Evolutionary conservation across 2,329 filamentous ascomycete species (phyloP).

Genomic region (Xylariaceae sp.): DNA sequence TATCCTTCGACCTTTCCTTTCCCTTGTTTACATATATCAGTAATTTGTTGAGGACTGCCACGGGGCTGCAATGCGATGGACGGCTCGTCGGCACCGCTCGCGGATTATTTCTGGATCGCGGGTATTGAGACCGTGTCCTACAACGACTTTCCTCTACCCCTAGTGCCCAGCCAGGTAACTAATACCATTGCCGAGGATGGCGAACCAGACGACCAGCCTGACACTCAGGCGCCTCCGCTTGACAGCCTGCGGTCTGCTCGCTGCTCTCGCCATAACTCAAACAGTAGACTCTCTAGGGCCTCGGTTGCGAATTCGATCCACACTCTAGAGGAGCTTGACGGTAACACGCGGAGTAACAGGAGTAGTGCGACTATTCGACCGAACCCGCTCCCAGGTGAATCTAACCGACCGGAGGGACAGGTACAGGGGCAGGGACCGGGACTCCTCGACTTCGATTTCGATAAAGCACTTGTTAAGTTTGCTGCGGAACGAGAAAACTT

Average conservation of each 20-base stretch:
- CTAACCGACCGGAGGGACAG: conserved; percentile 34
- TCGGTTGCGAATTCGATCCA: conserved; percentile 48
- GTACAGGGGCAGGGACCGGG: conserved; percentile 36
- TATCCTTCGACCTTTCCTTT: conserved; percentile 8
- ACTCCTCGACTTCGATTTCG: conserved; percentile 78
- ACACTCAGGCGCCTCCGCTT: conserved; percentile 27
- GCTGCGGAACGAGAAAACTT: conserved; percentile 93
- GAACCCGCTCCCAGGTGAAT: conserved; percentile 26
- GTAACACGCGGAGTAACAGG: conserved; percentile 56
- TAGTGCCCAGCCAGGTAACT: conserved; percentile 42
- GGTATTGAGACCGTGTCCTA: conserved; percentile 64
- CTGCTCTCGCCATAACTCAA: conserved; percentile 58
- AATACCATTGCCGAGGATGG: conserved; percentile 59
- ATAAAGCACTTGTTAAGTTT: conserved; percentile 88
- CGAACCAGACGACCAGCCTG: conserved; percentile 46
- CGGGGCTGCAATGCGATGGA: conserved; percentile 46
- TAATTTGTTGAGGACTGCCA: conserved; percentile 16
- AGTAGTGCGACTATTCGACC: conserved; percentile 61
- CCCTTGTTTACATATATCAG: conserved; percentile 1
- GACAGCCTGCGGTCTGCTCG: conserved; percentile 42
- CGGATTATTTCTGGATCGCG: conserved; percentile 73
- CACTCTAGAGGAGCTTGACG: conserved; percentile 54
- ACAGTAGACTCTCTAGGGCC: conserved; percentile 51
- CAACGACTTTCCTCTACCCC: conserved; percentile 45
- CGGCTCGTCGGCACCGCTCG: conserved; percentile 58